A percentile compares a stretch with the other conserved stretches of the same genome.
These are phyloP conservation scores for Agaricus sinodeliciosus DNA, from an alignment of 768 basidiomycete species.

Conservation along the genomic window DNA sequence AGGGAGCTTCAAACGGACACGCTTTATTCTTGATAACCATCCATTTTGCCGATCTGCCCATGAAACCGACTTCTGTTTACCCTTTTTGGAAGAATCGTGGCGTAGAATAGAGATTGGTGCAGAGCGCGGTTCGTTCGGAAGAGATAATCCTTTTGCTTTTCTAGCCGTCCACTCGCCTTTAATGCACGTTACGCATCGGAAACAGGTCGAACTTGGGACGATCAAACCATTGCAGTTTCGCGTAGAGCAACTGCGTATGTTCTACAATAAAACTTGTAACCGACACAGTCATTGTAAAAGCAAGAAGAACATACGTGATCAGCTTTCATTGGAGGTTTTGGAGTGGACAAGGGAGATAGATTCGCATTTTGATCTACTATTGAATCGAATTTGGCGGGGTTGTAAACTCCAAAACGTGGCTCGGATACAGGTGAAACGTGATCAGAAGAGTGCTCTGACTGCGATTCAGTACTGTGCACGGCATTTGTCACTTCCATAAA, in stretches of 20 bases:
- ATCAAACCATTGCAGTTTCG: neutral
- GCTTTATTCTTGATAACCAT: neutral
- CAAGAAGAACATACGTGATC: neutral
- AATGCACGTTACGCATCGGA: slow-evolving; percentile 1
- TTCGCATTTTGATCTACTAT: too few relatives aligned
- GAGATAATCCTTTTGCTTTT: neutral
- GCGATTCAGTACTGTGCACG: neutral
- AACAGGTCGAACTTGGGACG: slow-evolving; percentile 4
- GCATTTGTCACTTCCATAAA: neutral
- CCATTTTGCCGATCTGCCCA: slow-evolving; percentile 25
- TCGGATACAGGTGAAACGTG: neutral
- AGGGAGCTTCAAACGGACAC: slow-evolving; percentile 5
- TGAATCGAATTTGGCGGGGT: neutral
- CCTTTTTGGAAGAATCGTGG: neutral
- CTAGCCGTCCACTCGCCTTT: neutral
- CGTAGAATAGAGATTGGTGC: neutral
- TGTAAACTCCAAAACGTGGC: neutral
- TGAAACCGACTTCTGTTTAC: slow-evolving; percentile 23
- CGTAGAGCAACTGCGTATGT: neutral
- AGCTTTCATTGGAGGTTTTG: neutral
- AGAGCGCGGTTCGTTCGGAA: neutral
- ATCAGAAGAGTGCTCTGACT: neutral
- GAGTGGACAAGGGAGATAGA: neutral
- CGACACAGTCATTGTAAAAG: neutral
- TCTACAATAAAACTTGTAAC: neutral